A percentile compares a stretch with the other conserved stretches of the same genome.
Evolutionary conservation across 805 yeast species (phyloP).

Genomic region (Kodamaea nitidulidarum): DNA sequence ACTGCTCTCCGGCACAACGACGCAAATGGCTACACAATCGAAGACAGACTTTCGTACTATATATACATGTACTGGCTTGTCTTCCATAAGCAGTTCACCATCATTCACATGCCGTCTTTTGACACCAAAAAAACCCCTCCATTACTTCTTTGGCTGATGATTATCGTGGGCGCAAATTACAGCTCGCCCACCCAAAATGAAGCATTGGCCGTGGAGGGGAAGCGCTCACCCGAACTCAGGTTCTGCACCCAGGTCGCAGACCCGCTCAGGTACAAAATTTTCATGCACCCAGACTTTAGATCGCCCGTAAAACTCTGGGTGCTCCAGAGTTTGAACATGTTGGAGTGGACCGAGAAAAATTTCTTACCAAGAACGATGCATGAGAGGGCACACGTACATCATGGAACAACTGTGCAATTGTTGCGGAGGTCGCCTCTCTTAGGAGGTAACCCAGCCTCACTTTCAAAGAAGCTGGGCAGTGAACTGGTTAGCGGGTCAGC

Average conservation of each 20-base stretch:
- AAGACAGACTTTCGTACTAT: conserved; percentile 35
- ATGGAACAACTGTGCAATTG: conserved; percentile 79
- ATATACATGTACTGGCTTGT: conserved; percentile 50
- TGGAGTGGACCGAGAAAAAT: conserved; percentile 80
- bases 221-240: conserved; percentile 31
- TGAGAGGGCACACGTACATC: conserved; percentile 82
- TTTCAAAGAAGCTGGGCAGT: conserved; percentile 20
- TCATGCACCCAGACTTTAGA: conserved; percentile 65
- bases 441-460: conserved; percentile 60
- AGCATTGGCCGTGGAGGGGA: conserved; percentile 16
- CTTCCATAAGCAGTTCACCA: conserved; percentile 57
- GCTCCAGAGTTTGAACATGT: conserved; percentile 63
- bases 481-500: conserved; percentile 19
- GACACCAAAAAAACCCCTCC: conserved; percentile 45
- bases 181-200: conserved; percentile 16
- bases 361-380: conserved; percentile 65
- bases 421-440: conserved; percentile 70
- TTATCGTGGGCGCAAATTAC: conserved; percentile 52
- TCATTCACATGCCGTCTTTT: conserved; percentile 32
- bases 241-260: conserved; percentile 46
- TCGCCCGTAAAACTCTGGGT: conserved; percentile 79
- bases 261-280: conserved; percentile 66
- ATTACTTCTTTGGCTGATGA: conserved; percentile 51
- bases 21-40: conserved; percentile 18
- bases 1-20: conserved; percentile 23